Evolutionary conservation across 2,329 filamentous ascomycete species (phyloP).

Genomic region (Fusarium floridanum): DNA sequence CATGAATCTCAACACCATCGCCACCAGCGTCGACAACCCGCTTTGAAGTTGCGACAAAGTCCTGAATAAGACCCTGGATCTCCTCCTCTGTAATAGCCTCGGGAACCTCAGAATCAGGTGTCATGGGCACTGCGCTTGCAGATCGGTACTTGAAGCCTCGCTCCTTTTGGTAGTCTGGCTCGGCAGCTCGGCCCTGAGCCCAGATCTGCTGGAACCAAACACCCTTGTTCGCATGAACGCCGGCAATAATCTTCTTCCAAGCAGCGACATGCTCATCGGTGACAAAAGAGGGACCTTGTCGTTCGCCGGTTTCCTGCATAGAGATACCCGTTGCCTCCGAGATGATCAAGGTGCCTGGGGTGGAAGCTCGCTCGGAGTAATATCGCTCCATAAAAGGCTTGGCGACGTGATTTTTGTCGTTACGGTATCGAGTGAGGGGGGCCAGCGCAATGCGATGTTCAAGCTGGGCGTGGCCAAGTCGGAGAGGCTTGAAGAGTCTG

Average conservation of each 20-base stretch:
- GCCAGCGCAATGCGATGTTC: conserved; percentile 44
- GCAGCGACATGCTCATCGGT: conserved; percentile 43
- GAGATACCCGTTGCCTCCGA: conserved; percentile 49
- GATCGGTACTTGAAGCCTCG: conserved; percentile 48
- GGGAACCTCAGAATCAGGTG: neutral
- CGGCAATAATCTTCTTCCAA: conserved; percentile 46
- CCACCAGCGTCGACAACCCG: conserved; percentile 23
- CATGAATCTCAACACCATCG: conserved; percentile 26
- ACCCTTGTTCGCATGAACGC: conserved; percentile 47
- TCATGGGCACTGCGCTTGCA: conserved; percentile 35
- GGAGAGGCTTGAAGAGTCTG: conserved; percentile 42
- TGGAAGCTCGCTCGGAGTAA: conserved; percentile 53
- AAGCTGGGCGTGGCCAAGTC: conserved; percentile 36
- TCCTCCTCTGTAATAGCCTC: conserved; percentile 26
- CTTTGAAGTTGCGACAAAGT: conserved; percentile 22
- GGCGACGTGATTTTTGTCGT: conserved; percentile 54
- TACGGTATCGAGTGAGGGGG: conserved; percentile 62
- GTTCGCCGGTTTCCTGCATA: conserved; percentile 23
- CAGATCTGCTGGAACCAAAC: conserved; percentile 48
- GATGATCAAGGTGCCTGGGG: conserved; percentile 57
- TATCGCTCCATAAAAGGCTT: conserved; percentile 46
- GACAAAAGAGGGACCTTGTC: conserved; percentile 24
- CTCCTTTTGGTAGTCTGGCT: conserved; percentile 33
- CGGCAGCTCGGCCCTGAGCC: conserved; percentile 39
- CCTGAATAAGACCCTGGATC: conserved; percentile 18